phyloP scores from a whole-genome alignment of 139 green algal species.

The Tetraselmis chui region DNA sequence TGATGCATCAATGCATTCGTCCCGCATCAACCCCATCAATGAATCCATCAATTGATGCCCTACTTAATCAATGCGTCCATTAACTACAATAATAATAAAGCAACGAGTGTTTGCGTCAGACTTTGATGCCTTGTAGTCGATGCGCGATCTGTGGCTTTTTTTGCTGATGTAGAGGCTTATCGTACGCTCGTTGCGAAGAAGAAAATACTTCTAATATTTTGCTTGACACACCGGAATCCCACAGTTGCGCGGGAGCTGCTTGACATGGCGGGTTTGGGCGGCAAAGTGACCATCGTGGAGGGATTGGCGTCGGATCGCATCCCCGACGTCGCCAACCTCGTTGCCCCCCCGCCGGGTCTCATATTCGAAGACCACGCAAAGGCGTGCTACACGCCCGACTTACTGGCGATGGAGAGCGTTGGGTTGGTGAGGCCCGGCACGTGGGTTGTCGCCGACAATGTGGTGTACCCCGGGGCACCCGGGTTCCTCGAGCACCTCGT shows the following conservation, averaged over 20 bases:
- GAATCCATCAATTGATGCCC: no score
- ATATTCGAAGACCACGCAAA: background rate
- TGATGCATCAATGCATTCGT: no score
- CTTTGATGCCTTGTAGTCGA: no score
- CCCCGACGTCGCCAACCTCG: background rate
- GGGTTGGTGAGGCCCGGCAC: slow-evolving; percentile 17
- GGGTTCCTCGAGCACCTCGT: slow-evolving; percentile 20
- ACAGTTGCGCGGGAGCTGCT: background rate
- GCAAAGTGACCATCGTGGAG: background rate
- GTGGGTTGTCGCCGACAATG: slow-evolving; percentile 24
- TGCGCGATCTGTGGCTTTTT: no score
- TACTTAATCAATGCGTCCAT: no score
- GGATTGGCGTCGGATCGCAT: background rate
- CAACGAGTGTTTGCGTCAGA: no score
- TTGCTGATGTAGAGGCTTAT: no score
- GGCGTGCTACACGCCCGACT: slow-evolving; percentile 18
- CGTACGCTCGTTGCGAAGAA: no score
- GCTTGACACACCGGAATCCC: no score
- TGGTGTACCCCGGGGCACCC: slow-evolving; percentile 26
- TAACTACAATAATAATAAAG: no score
- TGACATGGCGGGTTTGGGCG: background rate
- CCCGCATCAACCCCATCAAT: no score
- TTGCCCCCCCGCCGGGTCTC: background rate
- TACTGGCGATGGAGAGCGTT: slow-evolving; percentile 11
- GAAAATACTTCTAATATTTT: no score